phyloP scores from a whole-genome alignment of 345 rosid genomes.

The Citrus unshiu region DNA sequence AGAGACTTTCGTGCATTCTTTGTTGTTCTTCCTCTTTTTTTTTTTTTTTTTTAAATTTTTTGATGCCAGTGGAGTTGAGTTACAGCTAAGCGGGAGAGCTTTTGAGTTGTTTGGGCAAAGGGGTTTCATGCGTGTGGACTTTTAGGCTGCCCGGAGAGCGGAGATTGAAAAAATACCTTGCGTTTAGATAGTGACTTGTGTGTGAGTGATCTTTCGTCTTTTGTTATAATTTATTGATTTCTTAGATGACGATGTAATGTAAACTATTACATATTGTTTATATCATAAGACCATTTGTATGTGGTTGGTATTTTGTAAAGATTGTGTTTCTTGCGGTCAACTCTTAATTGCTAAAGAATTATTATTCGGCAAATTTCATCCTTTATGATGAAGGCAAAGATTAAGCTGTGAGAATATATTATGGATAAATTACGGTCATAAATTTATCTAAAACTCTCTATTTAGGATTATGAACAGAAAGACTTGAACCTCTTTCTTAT shows the following conservation, averaged over 20 bases:
- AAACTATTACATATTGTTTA: background rate
- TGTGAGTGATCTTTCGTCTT: constrained; percentile 8
- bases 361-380: background rate
- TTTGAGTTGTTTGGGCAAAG: constrained; percentile 15
- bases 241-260: background rate
- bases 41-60: background rate
- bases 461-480: too few relatives aligned
- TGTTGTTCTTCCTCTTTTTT: background rate
- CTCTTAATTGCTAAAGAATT: background rate
- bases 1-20: background rate
- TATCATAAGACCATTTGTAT: too few relatives aligned
- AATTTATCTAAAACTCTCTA: too few relatives aligned
- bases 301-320: background rate
- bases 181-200: constrained; percentile 26
- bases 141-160: constrained; percentile 28
- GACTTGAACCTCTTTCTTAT: background rate
- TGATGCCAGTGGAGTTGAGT: constrained; percentile 15
- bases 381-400: background rate
- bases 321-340: background rate
- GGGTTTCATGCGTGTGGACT: constrained; percentile 10
- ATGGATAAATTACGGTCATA: background rate
- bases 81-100: constrained; percentile 56
- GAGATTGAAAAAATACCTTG: background rate
- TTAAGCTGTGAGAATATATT: background rate
- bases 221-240: constrained; percentile 10